These are phyloP conservation scores for Dactylellina haptotyla DNA, from an alignment of 2,329 filamentous ascomycete genomes.

Conservation along the genomic window DNA sequence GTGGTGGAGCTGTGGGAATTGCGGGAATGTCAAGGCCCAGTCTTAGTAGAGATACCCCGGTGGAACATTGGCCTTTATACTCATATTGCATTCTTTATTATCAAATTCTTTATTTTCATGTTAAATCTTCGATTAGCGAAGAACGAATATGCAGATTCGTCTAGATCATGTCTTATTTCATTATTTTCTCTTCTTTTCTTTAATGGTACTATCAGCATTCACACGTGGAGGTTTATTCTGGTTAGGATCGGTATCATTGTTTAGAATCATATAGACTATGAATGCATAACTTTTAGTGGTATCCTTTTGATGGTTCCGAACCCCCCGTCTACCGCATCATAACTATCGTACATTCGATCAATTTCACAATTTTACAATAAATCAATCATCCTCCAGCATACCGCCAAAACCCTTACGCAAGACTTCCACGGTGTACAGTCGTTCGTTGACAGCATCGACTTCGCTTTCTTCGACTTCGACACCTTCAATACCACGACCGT, in stretches of 20 bases:
- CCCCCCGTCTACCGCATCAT: neutral
- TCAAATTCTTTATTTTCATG: neutral
- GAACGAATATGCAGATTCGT: too few relatives aligned
- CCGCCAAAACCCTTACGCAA: conserved; percentile 49
- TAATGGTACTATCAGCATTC: too few relatives aligned
- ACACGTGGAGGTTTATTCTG: too few relatives aligned
- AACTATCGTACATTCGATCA: conserved; percentile 24
- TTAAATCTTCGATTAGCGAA: too few relatives aligned
- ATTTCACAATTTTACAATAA: neutral
- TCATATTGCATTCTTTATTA: neutral
- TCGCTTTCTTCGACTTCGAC: conserved; percentile 8
- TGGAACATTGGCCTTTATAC: too few relatives aligned
- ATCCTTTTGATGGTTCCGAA: neutral
- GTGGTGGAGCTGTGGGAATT: conserved; percentile 53
- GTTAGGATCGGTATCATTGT: too few relatives aligned
- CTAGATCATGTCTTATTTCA: neutral
- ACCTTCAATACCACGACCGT: conserved; percentile 4
- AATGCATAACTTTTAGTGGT: neutral
- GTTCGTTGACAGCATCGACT: conserved; percentile 18
- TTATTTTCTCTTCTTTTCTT: neutral
- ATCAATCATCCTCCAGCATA: conserved; percentile 34
- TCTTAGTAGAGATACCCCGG: too few relatives aligned
- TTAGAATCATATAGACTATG: too few relatives aligned
- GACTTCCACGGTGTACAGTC: conserved; percentile 30
- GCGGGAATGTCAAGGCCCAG: conserved; percentile 34